Base-by-base conservation (phyloP, 345 rosid genomes). In the Raphanus sativus region DNA sequence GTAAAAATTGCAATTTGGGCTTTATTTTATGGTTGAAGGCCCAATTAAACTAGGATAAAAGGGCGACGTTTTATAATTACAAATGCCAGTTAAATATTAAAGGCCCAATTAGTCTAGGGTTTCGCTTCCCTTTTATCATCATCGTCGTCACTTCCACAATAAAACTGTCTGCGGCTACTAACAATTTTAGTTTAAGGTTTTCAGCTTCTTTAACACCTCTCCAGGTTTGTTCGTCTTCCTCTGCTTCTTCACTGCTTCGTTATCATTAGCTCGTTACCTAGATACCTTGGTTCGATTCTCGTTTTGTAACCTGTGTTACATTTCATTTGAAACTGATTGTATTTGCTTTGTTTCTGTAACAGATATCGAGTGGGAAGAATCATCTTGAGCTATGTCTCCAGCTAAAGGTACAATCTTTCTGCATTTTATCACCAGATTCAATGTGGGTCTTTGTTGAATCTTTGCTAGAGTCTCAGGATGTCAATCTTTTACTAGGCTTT, bases 341-440 rank as follows among this genome's bases (percentile, higher is more conserved):
- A n/a, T 48, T 54, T 42, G 4, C 58, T 0, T 28, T 3, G 32
- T 29, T 77, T 6, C 32, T 70, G n/a, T 48, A 2, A 65, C 67
- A 75, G 79, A 65, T 80, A 56, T 62, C 11, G 16, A 64, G 71
- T 79, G 42, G 16, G 75, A 74, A 74, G 67, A n/a, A 64, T 69
- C 67, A 12, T 64, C 48, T 11, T 8, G 9, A 80, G 40, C 79
- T n/a, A 80, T 80, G 82, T 80, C 82, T 68, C 82, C 82, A 4
- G 82, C 78, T 74, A 79, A 79, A 79, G 82, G 82, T 79, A 79
- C 61, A 0, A 2, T 32, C 8, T 60, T 62, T 78, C n/a, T n/a
- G 3, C 55, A n/a, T 48, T 48, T 42, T 4, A 12, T 42, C 12
- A 11, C 52, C 52, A 11, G 55, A 48, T 48, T 48, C 55, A 2